Evolutionary conservation across 306 rosid species (phyloP), one percentile per base, ranked within the genome.

Genomic region (Vigna hirtella): DNA sequence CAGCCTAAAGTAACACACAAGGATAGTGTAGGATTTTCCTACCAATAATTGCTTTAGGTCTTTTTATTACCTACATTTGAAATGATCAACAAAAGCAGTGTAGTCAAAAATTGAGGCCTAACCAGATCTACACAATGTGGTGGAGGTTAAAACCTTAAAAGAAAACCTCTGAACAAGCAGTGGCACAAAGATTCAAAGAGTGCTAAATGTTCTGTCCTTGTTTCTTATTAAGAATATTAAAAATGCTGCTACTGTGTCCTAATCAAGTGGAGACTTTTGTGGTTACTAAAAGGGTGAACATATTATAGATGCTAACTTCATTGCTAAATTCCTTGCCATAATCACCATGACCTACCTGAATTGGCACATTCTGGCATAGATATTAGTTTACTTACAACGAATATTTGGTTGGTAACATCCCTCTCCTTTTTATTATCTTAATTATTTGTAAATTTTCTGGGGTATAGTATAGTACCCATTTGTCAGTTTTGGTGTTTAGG

Each of bases 101-200:
- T 24, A 52, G 87, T 87, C 80, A 87, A 85, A 71, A 56, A 49
- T 70, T 77, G 82, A 30, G 90, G 84, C 87, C 24, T 45, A 79
- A 61, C 59, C 66, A 49, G 63, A 45, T 57, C 42, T 43, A 62
- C 76, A 52, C 71, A 64, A 51, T 59, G 50, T 81, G 58, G 28
- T 71, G 16, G 13, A 42, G 47, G 18, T 48, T 26, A 49, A 47
- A 82, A 65, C 45, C 73, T 42, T 70, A 74, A 70, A 73, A 70
- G 62, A 40, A 51, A 67, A 17, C 67, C 61, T 74, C 40, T 73
- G 57, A 81, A 38, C 43, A 81, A 81, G 55, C 40, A 18, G 18
- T 49, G 77, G 20, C 48, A 14, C 51, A 59, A 81, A 81, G 72
- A 34, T 77, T 77, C 81, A 36, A 73, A 85, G 66, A 77, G 55